Percentiles rank a stretch among this genome's conserved stretches.
phyloP scores from a whole-genome alignment of 345 rosid species.

The Lepidium sativum region DNA sequence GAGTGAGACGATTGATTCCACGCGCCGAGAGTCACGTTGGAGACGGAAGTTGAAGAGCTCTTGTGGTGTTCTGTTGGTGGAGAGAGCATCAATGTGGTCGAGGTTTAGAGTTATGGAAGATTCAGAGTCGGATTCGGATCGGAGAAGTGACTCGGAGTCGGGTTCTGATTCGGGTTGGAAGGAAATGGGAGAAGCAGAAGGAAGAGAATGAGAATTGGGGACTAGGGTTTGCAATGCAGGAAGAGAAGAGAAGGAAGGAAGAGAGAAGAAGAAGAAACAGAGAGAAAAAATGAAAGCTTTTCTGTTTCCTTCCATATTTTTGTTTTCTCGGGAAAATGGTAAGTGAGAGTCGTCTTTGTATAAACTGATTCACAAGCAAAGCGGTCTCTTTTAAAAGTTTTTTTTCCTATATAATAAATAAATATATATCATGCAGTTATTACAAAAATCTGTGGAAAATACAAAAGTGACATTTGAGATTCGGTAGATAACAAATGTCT shows the following conservation, averaged over 20 bases:
- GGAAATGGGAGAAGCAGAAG: conserved; percentile 34
- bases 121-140: conserved; percentile 8
- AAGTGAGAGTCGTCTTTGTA: conserved; percentile 6
- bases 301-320: conserved; percentile 20
- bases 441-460: conserved; percentile 4
- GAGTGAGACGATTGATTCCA: conserved; percentile 31
- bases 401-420: neutral
- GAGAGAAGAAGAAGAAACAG: conserved; percentile 23
- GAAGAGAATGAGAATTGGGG: conserved; percentile 36
- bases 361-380: conserved; percentile 8
- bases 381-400: neutral
- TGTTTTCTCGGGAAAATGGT: conserved; percentile 15
- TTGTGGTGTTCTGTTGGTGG: conserved; percentile 40
- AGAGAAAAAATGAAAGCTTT: conserved; percentile 29
- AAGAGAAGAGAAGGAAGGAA: conserved; percentile 25
- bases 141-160: conserved; percentile 19
- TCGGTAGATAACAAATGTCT: conserved; percentile 20
- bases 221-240: conserved; percentile 34
- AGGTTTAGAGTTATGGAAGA: conserved; percentile 37
- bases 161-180: conserved; percentile 20
- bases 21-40: conserved; percentile 62
- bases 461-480: conserved; percentile 19
- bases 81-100: conserved; percentile 75
- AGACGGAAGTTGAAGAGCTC: conserved; percentile 66
- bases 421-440: conserved; percentile 4